Evolutionary conservation across 1,284 basidiomycete species (phyloP), one percentile per base, ranked within the genome.

Genomic region (Abortiporus biennis): DNA sequence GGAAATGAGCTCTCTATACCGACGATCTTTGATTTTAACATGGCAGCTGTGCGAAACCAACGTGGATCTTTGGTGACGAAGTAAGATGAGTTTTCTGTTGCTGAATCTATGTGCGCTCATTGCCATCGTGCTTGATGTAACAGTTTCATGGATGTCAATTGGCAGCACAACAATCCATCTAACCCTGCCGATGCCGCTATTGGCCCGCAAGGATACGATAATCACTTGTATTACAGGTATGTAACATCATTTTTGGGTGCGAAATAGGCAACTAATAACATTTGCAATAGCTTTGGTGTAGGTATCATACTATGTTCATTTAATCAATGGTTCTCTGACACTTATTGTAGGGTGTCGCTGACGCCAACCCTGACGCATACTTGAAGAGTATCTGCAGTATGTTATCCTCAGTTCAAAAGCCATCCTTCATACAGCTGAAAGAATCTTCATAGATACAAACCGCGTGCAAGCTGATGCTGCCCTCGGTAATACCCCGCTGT

Each of bases 141-240:
- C 36, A 88, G 84, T 48, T 85, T 86, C 58, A 86, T 86, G 83
- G 84, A 89, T 51, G 54, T 81, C 39, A 76, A 73, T 49, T 89
- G 85, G 85, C 86, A 89, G 55, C 61, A 67, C 52, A 70, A 78
- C 52, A 68, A 76, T 55, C 80, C 78, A 12, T 16, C 81, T 2
- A 88, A 89, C 54, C 85, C 85, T 8, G 77, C 78, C 1, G 65
- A 76, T 41, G 83, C 79, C 20, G 71, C 71, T 1, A 70, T 72
- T 25, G 86, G 86, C 1, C 79, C 83, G 13, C 79, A 83, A 49
- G 67, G 62, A n/a, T 89, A 87, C 49, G 85, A 89, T 52, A 81
- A 85, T 44, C 85, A 89, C 59, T 57, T 89, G n/a, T 88, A 87
- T 56, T 86, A 85, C 54, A 71, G 64, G 76, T 80, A 52, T 53